phyloP scores from a whole-genome alignment of 441 rosid genomes.

The Omphalea diandra region DNA sequence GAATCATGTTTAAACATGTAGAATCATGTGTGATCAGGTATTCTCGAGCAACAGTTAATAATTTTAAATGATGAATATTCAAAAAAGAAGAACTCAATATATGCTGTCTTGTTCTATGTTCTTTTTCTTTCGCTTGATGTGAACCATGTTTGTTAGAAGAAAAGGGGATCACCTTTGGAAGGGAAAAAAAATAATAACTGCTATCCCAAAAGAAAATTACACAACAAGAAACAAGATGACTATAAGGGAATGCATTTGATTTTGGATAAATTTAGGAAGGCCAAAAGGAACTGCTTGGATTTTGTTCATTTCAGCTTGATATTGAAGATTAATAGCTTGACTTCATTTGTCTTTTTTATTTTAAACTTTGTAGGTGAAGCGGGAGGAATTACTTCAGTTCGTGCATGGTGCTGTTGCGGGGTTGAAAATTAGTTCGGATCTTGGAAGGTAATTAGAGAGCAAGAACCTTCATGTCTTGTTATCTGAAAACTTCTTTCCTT shows the following conservation, averaged over 20 bases:
- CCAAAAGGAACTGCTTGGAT: neutral
- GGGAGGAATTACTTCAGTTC: slow-evolving; percentile 97
- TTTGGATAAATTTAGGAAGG: neutral
- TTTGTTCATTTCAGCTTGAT: slow-evolving; percentile 6
- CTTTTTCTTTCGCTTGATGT: slow-evolving; percentile 1
- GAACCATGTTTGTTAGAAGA: neutral
- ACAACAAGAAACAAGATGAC: neutral
- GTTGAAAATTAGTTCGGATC: slow-evolving; percentile 75
- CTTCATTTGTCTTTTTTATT: slow-evolving; percentile 4
- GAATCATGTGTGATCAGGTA: neutral
- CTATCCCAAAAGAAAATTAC: neutral
- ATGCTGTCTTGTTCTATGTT: neutral
- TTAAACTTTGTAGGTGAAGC: slow-evolving; percentile 71
- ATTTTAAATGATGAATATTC: neutral
- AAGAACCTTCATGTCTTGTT: slow-evolving; percentile 10
- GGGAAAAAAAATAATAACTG: neutral
- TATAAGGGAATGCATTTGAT: neutral
- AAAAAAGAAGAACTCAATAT: neutral
- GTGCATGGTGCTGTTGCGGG: slow-evolving; percentile 91
- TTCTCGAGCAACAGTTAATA: slow-evolving; percentile 4
- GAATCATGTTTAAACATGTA: neutral
- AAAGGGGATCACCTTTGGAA: neutral
- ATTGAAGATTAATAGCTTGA: slow-evolving; percentile 21
- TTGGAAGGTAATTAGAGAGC: slow-evolving; percentile 57
- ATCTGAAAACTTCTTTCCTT: neutral